Conservation (phyloP, 1,284 basidiomycete genomes). For the Lentinus polychrous region DNA sequence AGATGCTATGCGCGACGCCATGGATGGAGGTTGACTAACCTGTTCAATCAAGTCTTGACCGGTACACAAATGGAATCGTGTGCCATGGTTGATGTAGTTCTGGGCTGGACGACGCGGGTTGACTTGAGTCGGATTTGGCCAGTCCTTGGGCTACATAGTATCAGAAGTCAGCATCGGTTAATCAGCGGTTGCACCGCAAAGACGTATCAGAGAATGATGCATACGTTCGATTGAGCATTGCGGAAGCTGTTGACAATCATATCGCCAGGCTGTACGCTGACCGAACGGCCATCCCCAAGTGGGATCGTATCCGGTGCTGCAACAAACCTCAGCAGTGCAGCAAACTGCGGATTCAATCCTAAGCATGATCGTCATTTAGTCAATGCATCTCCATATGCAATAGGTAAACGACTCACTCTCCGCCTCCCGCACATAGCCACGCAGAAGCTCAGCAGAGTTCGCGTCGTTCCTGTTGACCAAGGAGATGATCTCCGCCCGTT, state of each 20-base stretch:
- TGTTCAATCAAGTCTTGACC: conserved; percentile 33
- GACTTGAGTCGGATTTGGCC: conserved; percentile 36
- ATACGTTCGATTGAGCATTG: conserved; percentile 44
- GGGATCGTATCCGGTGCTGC: conserved; percentile 28
- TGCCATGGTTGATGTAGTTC: conserved; percentile 35
- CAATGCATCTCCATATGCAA: background rate
- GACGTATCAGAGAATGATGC: conserved; percentile 10
- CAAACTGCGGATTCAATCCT: conserved; percentile 28
- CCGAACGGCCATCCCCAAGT: conserved; percentile 29
- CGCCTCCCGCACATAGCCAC: conserved; percentile 48
- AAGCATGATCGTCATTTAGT: conserved; percentile 23
- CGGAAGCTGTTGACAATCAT: conserved; percentile 39
- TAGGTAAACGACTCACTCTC: conserved; percentile 32
- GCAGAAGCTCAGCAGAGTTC: conserved; percentile 30
- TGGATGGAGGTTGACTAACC: conserved; percentile 7
- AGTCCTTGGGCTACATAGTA: conserved; percentile 27
- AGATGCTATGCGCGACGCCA: background rate
- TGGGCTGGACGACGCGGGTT: conserved; percentile 32
- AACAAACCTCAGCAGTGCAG: conserved; percentile 40
- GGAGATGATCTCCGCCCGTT: conserved; percentile 37
- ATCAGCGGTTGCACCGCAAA: background rate
- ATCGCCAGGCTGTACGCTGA: conserved; percentile 37
- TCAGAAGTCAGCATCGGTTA: background rate
- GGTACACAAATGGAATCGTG: conserved; percentile 38
- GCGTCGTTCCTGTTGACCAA: conserved; percentile 30